These are phyloP conservation scores for Lithocarpus polystachyus DNA, from an alignment of 306 rosid genomes.

Conservation along the genomic window DNA sequence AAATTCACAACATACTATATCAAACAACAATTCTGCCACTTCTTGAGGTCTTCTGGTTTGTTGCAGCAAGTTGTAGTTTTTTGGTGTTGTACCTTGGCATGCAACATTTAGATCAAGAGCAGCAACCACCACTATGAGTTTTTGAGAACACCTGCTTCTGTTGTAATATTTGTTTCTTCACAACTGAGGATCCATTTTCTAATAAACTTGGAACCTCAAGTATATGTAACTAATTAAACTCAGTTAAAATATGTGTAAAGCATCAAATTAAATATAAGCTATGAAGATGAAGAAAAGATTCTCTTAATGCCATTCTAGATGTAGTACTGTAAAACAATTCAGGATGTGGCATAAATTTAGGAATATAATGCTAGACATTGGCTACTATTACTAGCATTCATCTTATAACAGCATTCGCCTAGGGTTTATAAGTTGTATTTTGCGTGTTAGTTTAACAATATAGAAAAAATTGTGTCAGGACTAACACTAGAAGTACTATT, in stretches of 20 bases:
- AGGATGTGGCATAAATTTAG: not conserved
- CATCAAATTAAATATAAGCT: constrained; percentile 7
- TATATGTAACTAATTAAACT: constrained; percentile 41
- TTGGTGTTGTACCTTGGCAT: not conserved
- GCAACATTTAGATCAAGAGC: constrained; percentile 33
- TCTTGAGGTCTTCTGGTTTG: not conserved
- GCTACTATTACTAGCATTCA: not conserved
- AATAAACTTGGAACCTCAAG: constrained; percentile 65
- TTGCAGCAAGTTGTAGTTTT: constrained; percentile 4
- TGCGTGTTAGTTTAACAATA: not conserved
- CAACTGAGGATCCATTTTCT: constrained; percentile 59
- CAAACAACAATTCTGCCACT: constrained; percentile 3
- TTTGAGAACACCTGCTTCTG: constrained; percentile 36
- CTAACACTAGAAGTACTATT: not conserved
- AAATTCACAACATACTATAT: too few species aligned
- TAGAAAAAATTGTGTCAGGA: not conserved
- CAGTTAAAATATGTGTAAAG: not conserved
- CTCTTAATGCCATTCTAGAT: not conserved
- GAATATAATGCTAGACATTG: not conserved
- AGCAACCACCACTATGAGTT: constrained; percentile 45
- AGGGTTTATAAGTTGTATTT: not conserved
- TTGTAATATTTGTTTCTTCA: constrained; percentile 53
- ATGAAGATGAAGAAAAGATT: not conserved
- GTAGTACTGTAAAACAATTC: not conserved
- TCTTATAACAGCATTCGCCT: not conserved